These are phyloP conservation scores for Sporothrix phasma DNA, from an alignment of 2,329 filamentous ascomycete genomes.

Conservation along the genomic window DNA sequence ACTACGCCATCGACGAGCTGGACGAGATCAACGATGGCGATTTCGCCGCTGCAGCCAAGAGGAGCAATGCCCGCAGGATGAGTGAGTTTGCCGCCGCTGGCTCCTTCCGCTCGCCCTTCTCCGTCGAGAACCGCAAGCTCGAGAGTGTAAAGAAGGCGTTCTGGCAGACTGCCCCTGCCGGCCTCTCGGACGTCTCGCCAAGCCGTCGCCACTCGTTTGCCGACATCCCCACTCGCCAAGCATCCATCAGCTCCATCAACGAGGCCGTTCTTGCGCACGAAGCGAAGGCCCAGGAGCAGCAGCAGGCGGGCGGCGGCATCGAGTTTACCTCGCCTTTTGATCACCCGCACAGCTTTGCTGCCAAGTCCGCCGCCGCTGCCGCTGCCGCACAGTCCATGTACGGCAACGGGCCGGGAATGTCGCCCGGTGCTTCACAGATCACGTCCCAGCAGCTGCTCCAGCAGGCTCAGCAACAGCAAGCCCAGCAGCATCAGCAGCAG, in stretches of 20 bases:
- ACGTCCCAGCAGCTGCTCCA: slow-evolving; percentile 11
- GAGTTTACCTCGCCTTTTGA: slow-evolving; percentile 34
- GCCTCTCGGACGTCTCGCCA: slow-evolving; percentile 59
- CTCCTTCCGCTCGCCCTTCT: slow-evolving; percentile 38
- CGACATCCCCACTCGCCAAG: slow-evolving; percentile 53
- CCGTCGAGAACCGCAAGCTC: slow-evolving; percentile 51
- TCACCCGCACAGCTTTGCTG: slow-evolving; percentile 28
- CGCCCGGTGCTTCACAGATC: slow-evolving; percentile 2
- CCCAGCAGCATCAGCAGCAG: slow-evolving; percentile 5
- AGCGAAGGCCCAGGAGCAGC: slow-evolving; percentile 33
- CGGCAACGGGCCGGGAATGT: slow-evolving; percentile 10
- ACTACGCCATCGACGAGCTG: slow-evolving; percentile 63
- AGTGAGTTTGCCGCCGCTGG: slow-evolving; percentile 39
- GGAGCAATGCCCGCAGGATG: slow-evolving; percentile 42
- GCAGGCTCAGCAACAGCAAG: slow-evolving; percentile 4
- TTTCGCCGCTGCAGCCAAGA: slow-evolving; percentile 34
- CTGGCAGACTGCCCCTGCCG: slow-evolving; percentile 61
- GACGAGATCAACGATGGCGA: slow-evolving; percentile 51
- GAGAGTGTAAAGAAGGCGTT: slow-evolving; percentile 57
- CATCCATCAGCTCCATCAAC: slow-evolving; percentile 50
- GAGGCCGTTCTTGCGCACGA: slow-evolving; percentile 42
- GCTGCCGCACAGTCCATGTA: slow-evolving; percentile 14
- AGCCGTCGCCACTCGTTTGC: slow-evolving; percentile 75
- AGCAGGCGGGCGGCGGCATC: slow-evolving; percentile 30
- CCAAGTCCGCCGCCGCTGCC: slow-evolving; percentile 23